Base-by-base conservation (phyloP, 768 basidiomycete species). In the Pleurotus cornucopiae region DNA sequence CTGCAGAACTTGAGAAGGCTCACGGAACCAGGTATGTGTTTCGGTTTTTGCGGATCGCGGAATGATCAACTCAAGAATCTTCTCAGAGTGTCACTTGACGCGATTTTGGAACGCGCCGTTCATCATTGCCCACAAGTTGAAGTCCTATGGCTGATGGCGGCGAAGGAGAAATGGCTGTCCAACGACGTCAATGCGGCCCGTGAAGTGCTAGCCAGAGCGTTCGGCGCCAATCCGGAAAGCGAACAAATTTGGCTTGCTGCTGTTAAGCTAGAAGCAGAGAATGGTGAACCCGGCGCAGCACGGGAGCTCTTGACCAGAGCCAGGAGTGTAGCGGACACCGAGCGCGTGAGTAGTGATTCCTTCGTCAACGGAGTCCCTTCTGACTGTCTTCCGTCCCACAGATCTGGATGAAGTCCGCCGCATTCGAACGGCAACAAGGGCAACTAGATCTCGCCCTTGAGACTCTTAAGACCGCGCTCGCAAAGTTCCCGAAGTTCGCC, bases 331-430 rank as follows among this genome's bases (percentile, higher is more conserved):
- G 94, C 95, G 0, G 91, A 93, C 63, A 98, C 96, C 1, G 88
- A 96, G 62, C 75, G 94, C 70, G 94, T 93, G 61, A 64, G 85
- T 72, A 20, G 25, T 5, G 18, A 23, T 37, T 46, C 52, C 16
- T 38, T 51, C 25, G 0, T 16, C 39, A 38, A 40, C 18, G 1
- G 2, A n/a, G n/a, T 25, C 41, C 45, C 43, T 58, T 4, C 18
- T 60, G 16, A 51, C 62, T 46, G 30, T 48, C 53, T 46, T 51
- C 38, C 20, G 23, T 62, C 2, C 39, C 5, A 43, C 64, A 96
- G 94, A 98, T 99, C 51, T 99, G 96, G 97, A 94, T 98, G 94
- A 98, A 99, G 69, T 94, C 91, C 1, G 94, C 91, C 2, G 91
- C 92, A 1, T 94, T 99, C 62, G 94, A 98, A 65, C 82, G 95